Percentiles rank a stretch among this genome's conserved stretches.
Conservation (phyloP, 2,329 filamentous ascomycete species). For the Aspergillus jensenii region DNA sequence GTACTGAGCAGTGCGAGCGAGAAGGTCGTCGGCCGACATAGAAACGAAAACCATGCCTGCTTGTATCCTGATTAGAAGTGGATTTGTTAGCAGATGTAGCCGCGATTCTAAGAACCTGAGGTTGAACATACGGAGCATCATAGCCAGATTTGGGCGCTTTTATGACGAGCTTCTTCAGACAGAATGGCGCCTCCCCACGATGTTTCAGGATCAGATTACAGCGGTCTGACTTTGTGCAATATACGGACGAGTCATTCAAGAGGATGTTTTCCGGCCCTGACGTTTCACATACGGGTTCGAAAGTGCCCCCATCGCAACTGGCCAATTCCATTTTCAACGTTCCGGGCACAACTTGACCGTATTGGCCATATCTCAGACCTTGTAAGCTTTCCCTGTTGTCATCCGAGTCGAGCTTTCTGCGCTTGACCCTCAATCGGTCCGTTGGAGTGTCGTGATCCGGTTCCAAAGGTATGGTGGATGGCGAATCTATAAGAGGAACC, state of each 20-base stretch:
- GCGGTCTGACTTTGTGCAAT: conserved; percentile 82
- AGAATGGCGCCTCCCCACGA: conserved; percentile 76
- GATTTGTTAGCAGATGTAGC: conserved; percentile 32
- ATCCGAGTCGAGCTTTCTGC: conserved; percentile 69
- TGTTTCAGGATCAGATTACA: conserved; percentile 88
- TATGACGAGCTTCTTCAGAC: conserved; percentile 80
- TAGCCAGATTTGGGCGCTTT: conserved; percentile 79
- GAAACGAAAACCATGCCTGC: conserved; percentile 90
- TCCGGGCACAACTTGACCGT: conserved; percentile 83
- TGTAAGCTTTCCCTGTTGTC: conserved; percentile 46
- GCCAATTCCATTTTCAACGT: conserved; percentile 81
- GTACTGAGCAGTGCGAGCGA: conserved; percentile 71
- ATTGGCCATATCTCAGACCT: conserved; percentile 77
- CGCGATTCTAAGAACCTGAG: background rate
- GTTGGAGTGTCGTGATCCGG: conserved; percentile 24
- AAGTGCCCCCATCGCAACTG: conserved; percentile 80
- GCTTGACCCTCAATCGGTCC: conserved; percentile 58
- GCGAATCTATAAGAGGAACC: conserved; percentile 25
- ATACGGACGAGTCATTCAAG: conserved; percentile 77
- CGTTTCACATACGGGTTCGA: conserved; percentile 52
- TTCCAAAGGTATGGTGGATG: conserved; percentile 28
- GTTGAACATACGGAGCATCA: conserved; percentile 73
- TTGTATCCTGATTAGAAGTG: conserved; percentile 63
- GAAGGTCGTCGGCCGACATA: conserved; percentile 76
- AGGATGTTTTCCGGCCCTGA: conserved; percentile 80